phyloP scores from a whole-genome alignment of 2,329 filamentous ascomycete genomes.

The Scytalidium lignicola region DNA sequence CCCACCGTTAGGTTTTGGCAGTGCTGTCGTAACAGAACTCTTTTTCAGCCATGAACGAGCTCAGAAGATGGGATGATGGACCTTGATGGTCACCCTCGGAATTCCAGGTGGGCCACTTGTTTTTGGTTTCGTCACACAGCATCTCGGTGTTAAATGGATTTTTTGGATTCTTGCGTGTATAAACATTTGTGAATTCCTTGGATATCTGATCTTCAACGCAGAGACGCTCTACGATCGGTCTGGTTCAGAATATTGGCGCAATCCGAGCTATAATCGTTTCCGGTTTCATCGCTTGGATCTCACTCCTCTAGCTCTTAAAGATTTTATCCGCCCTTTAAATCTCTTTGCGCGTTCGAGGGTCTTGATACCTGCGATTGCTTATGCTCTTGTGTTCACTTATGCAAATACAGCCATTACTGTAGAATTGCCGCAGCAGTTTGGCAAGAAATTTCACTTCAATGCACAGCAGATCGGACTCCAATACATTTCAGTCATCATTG shows the following conservation, averaged over 20 bases:
- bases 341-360: not conserved
- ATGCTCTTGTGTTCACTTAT: conserved; percentile 32
- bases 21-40: conserved; percentile 49
- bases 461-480: conserved; percentile 45
- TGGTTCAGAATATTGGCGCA: not conserved
- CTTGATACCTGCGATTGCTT: conserved; percentile 18
- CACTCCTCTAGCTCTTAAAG: not conserved
- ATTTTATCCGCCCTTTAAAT: not conserved
- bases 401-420: not conserved
- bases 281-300: conserved; percentile 6
- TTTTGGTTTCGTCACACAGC: conserved; percentile 35
- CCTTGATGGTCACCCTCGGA: conserved; percentile 20
- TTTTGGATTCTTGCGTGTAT: conserved; percentile 45
- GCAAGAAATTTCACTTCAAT: conserved; percentile 44
- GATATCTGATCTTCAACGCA: not conserved
- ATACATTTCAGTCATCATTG: conserved; percentile 44
- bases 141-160: conserved; percentile 43
- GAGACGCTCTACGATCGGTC: not conserved
- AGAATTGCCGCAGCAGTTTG: conserved; percentile 38
- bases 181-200: conserved; percentile 5
- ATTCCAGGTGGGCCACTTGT: conserved; percentile 15
- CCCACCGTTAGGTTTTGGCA: conserved; percentile 48
- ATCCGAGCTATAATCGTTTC: not conserved
- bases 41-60: conserved; percentile 49
- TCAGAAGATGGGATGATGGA: conserved; percentile 50